phyloP scores from a whole-genome alignment of 2,329 filamentous ascomycete species.

The Corniculantispora saksenae region DNA sequence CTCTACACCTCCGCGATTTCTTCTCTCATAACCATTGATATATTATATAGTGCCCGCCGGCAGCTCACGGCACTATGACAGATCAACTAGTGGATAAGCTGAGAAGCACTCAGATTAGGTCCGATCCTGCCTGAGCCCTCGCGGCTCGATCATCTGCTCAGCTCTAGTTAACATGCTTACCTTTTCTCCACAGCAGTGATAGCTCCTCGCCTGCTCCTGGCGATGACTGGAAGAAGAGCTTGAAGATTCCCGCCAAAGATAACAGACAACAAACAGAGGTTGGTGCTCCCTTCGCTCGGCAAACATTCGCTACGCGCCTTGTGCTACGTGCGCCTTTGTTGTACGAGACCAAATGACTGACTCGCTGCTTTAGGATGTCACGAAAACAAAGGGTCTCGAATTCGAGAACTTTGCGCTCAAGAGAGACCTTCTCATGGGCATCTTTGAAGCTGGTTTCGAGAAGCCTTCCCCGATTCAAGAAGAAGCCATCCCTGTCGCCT shows the following conservation, averaged over 20 bases:
- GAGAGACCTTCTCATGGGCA: constrained; percentile 95
- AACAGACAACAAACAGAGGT: constrained; percentile 81
- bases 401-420: constrained; percentile 98
- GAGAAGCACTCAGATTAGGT: constrained; percentile 45
- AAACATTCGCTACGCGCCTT: neutral
- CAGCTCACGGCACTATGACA: constrained; percentile 40
- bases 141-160: constrained; percentile 6
- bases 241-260: constrained; percentile 74
- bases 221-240: constrained; percentile 72
- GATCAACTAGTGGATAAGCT: constrained; percentile 49
- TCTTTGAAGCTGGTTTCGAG: constrained; percentile 98
- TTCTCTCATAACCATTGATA: constrained; percentile 11
- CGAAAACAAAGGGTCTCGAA: constrained; percentile 93
- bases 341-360: neutral
- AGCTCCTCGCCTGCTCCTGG: constrained; percentile 40
- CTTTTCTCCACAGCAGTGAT: constrained; percentile 42
- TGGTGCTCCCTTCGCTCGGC: constrained; percentile 11
- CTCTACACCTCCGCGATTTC: constrained; percentile 22
- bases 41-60: constrained; percentile 28
- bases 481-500: constrained; percentile 94
- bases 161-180: constrained; percentile 37
- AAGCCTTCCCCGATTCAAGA: constrained; percentile 99
- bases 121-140: constrained; percentile 22
- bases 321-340: neutral
- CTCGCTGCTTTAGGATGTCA: constrained; percentile 76